Conservation (phyloP, 805 yeast species). For the Cyberlindnera japonica region DNA sequence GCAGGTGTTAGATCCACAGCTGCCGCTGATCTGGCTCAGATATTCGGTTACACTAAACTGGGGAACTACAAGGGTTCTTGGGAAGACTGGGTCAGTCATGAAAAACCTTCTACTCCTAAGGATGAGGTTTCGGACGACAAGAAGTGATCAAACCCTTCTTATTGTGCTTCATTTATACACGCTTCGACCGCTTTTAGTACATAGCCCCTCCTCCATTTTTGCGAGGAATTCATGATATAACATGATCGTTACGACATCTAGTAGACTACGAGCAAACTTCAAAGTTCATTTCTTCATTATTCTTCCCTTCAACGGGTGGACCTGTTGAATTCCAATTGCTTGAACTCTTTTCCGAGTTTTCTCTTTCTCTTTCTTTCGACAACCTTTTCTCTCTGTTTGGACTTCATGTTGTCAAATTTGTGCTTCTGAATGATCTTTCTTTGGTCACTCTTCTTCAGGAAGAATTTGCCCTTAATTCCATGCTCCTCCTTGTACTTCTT, state of each 20-base stretch:
- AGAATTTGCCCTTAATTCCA: constrained; percentile 51
- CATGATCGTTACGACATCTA: no score
- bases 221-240: neutral
- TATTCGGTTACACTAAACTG: constrained; percentile 81
- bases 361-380: constrained; percentile 86
- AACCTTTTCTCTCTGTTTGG: constrained; percentile 70
- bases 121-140: no score
- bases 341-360: constrained; percentile 78
- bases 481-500: constrained; percentile 47
- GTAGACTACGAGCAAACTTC: no score
- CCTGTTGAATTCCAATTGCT: constrained; percentile 38
- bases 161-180: no score
- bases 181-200: no score
- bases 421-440: constrained; percentile 73
- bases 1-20: constrained; percentile 90
- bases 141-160: no score
- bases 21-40: constrained; percentile 86
- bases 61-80: constrained; percentile 86
- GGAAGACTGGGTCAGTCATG: constrained; percentile 70
- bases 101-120: constrained; percentile 29
- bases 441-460: constrained; percentile 65
- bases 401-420: constrained; percentile 70
- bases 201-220: neutral
- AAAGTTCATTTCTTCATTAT: neutral
- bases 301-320: constrained; percentile 11